phyloP scores from a whole-genome alignment of 1,284 basidiomycete species.

The Bjerkandera adusta region DNA sequence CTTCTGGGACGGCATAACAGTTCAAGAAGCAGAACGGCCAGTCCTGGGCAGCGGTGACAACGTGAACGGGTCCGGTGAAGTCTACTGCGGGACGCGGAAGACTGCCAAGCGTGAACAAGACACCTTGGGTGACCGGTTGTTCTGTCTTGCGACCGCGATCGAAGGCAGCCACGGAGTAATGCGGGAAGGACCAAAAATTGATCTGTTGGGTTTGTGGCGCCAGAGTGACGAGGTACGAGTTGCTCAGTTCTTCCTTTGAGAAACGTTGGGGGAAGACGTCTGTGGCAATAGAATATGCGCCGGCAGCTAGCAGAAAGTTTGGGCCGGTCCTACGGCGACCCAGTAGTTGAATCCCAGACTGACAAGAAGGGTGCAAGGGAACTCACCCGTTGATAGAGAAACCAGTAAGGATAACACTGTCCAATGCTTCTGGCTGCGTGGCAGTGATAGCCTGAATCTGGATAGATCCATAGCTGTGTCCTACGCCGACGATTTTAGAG shows the following conservation, averaged over 20 bases:
- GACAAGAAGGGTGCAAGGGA: background rate
- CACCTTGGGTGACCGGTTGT: background rate
- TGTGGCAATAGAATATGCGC: slow-evolving; percentile 15
- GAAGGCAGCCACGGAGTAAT: background rate
- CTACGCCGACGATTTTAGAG: slow-evolving; percentile 18
- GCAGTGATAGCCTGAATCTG: slow-evolving; percentile 15
- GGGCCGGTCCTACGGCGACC: slow-evolving; percentile 2
- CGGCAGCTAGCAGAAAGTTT: slow-evolving; percentile 10
- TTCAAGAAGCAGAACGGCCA: background rate
- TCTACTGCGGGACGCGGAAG: background rate
- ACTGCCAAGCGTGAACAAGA: background rate
- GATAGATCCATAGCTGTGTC: slow-evolving; percentile 19
- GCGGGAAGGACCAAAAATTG: background rate
- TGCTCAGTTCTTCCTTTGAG: slow-evolving; percentile 6
- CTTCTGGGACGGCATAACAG: background rate
- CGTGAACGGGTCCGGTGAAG: background rate
- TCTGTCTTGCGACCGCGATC: background rate
- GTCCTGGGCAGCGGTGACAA: background rate
- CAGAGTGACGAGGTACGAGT: slow-evolving; percentile 16
- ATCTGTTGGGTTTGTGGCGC: background rate
- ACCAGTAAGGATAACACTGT: slow-evolving; percentile 14
- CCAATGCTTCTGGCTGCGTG: slow-evolving; percentile 6
- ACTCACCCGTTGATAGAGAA: slow-evolving; percentile 14
- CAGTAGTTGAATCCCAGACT: background rate
- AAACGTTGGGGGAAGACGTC: slow-evolving; percentile 16